Conservation (phyloP, 202 grass and related monocot genomes). For the Schoenoplectus tabernaemontani region DNA sequence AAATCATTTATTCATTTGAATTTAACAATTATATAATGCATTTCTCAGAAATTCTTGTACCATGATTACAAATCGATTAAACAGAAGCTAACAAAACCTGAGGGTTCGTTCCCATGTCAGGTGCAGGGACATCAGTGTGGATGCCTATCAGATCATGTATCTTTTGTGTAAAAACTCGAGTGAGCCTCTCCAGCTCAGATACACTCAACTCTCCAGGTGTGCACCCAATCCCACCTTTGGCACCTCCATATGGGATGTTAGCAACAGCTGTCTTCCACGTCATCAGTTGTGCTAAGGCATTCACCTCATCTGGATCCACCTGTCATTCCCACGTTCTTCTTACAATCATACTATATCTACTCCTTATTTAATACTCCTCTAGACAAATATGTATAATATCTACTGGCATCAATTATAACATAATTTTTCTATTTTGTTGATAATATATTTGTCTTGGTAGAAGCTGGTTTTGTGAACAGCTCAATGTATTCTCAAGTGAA, state of each 20-base stretch:
- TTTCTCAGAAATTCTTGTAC: background rate
- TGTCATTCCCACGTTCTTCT: slow-evolving; percentile 8
- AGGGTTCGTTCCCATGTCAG: slow-evolving; percentile 94
- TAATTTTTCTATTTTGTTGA: background rate
- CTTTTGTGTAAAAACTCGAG: slow-evolving; percentile 95
- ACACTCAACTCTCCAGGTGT: slow-evolving; percentile 69
- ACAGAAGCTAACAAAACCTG: slow-evolving; percentile 42
- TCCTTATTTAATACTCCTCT: background rate
- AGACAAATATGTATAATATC: background rate
- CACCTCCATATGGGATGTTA: slow-evolving; percentile 97
- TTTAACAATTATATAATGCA: background rate
- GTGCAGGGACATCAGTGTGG: slow-evolving; percentile 93
- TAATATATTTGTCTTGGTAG: background rate
- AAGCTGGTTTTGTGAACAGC: background rate
- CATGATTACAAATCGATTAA: background rate
- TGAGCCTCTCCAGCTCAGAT: slow-evolving; percentile 81
- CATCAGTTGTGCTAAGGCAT: slow-evolving; percentile 97
- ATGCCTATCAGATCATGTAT: slow-evolving; percentile 97
- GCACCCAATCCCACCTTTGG: slow-evolving; percentile 96
- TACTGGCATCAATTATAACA: background rate
- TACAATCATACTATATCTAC: background rate
- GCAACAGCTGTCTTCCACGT: slow-evolving; percentile 97
- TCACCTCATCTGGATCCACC: slow-evolving; percentile 97
- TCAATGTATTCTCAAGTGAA: background rate
- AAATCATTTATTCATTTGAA: background rate